Base-by-base conservation (phyloP, 495 filamentous ascomycete genomes). In the Clohesyomyces aquaticus region DNA sequence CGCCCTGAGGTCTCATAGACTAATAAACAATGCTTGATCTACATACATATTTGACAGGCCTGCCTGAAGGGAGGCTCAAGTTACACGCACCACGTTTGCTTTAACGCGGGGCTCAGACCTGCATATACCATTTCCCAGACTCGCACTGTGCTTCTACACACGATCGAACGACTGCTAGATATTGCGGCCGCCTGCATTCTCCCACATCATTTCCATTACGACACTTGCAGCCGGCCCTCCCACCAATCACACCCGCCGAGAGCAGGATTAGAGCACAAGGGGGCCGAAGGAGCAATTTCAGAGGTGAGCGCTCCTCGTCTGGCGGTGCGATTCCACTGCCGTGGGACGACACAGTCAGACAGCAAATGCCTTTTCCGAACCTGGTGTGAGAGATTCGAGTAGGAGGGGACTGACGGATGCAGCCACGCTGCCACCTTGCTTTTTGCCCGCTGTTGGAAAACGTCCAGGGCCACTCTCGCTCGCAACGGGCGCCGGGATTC, bases 81-180 rank as follows among this genome's bases (percentile, higher is more conserved):
- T 65, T 65, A 65, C 62, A 65, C 55, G 35, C 55, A 59, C 62
- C 55, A 64, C 53, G 38, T 47, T 42, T 52, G 32, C 45, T 43
- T 52, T 45, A 6, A 60, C 55, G 60, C 60, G 56, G 52, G 43
- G 32, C 23, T 47, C n/a, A 21, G 41, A 55, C 51, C 29, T 42
- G 28, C 51, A 41, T 55, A 38, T 41, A 3, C 12, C 49, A 53
- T 26, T n/a, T 14, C 35, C 29, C 42, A 12, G 21, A 35, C 25
- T n/a, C n/a, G n/a, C n/a, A n/a, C n/a, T n/a, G n/a, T n/a, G n/a
- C n/a, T n/a, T n/a, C 8, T 18, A n/a, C 43, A 47, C 43, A 47
- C n/a, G 4, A 4, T 47, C 43, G 43, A 47, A 47, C 14, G 14
- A 47, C 43, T 18, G 16, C 56, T 19, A 28, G 43, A 55, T 19